Evolutionary conservation across 2,329 filamentous ascomycete species (phyloP), one percentile per base, ranked within the genome.

Genomic region (Dactylellina drechsleri): DNA sequence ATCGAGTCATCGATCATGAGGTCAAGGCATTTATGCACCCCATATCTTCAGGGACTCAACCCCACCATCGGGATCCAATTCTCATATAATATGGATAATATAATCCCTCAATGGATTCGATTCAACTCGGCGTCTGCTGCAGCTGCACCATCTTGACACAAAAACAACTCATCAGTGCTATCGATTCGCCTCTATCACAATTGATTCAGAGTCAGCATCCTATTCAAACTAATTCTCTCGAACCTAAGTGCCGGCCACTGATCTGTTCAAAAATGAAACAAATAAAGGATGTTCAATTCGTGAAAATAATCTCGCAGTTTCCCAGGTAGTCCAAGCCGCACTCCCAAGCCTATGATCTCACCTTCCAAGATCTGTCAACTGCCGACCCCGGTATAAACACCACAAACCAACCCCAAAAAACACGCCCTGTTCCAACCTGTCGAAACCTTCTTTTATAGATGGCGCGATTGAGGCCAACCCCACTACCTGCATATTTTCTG

Each of bases 401-500:
- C 28, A 18, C 23, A 23, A 43, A 49, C 54, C 43, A 49, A 56
- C 54, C 15, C 54, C n/a, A n/a, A n/a, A 36, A 31, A 56, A 31
- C 20, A 28, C 7, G 28, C 26, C 50, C 12, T 28, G 26, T 31
- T 20, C 10, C 18, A 57, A 41, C 41, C 53, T 40, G 31, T 41
- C 53, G 40, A 60, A 2, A 8, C 8, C n/a, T 47, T 28, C n/a
- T n/a, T n/a, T n/a, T n/a, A n/a, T 28, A 28, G 3, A 28, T 28
- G 7, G 26, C 36, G 40, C 41, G 54, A 36, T 47, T 70, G 66
- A 56, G 66, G 66, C 66, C 66, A 70, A 70, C 61, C 20, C 57
- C 61, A 45, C 68, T 7, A 74, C 68, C 68, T 74, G 68, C 68
- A 74, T 66, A 66, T 66, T 74, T 62, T 62, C 68, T 62, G 62